phyloP scores from a whole-genome alignment of 2,329 filamentous ascomycete genomes.

The Calonectria pauciramosa region DNA sequence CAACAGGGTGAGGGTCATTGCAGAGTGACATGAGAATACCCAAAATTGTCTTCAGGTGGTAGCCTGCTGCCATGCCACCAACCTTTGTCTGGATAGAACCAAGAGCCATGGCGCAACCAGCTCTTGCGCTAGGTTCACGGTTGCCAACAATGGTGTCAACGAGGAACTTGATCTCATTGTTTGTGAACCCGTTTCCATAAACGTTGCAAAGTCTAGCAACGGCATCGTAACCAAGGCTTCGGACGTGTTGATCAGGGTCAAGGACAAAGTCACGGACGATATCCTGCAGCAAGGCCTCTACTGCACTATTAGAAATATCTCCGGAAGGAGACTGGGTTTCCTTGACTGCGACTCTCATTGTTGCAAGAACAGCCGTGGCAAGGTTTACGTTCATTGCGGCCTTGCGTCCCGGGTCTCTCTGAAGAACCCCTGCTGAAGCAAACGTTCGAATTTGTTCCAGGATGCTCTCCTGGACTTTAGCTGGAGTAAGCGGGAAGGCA shows the following conservation, averaged over 20 bases:
- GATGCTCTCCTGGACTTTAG: conserved; percentile 95
- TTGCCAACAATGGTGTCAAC: conserved; percentile 96
- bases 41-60: conserved; percentile 97
- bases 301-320: conserved; percentile 79
- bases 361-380: conserved; percentile 82
- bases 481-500: conserved; percentile 87
- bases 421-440: conserved; percentile 82
- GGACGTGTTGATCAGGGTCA: conserved; percentile 87
- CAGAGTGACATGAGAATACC: conserved; percentile 98
- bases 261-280: conserved; percentile 79
- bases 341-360: conserved; percentile 86
- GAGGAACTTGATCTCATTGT: conserved; percentile 88
- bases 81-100: conserved; percentile 96
- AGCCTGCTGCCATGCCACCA: conserved; percentile 96
- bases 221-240: conserved; percentile 86
- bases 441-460: conserved; percentile 94
- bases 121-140: conserved; percentile 90
- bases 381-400: conserved; percentile 94
- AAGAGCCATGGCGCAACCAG: conserved; percentile 93
- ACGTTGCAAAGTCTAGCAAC: conserved; percentile 86
- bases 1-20: conserved; percentile 93
- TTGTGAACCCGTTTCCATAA: conserved; percentile 91
- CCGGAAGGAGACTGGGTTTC: conserved; percentile 82
- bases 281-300: conserved; percentile 88
- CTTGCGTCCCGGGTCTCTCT: conserved; percentile 88